Evolutionary conservation across 2,329 filamentous ascomycete species (phyloP).

Genomic region (Akanthomyces dipterigenus): DNA sequence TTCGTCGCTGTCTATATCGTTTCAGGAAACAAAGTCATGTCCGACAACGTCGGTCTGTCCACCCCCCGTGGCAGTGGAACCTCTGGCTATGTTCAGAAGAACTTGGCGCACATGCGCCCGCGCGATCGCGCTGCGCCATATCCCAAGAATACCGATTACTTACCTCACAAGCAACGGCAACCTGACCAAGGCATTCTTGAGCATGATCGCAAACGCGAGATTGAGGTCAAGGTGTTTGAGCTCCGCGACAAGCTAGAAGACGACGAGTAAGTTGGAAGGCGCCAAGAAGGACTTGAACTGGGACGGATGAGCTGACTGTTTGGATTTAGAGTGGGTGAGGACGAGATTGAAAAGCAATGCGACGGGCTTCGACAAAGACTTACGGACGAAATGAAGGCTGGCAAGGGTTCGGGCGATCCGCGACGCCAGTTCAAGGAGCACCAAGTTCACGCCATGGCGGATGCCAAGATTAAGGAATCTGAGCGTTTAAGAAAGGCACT

Average conservation of each 20-base stretch:
- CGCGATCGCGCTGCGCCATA: constrained; percentile 78
- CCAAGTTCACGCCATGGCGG: constrained; percentile 92
- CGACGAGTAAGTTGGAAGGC: constrained; percentile 54
- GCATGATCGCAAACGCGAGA: constrained; percentile 82
- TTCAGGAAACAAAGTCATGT: constrained; percentile 51
- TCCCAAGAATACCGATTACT: constrained; percentile 59
- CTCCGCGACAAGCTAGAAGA: constrained; percentile 88
- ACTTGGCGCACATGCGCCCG: constrained; percentile 79
- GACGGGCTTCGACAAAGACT: constrained; percentile 37
- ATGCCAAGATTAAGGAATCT: constrained; percentile 93
- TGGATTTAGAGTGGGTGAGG: constrained; percentile 64
- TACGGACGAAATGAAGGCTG: constrained; percentile 30
- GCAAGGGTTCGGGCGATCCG: constrained; percentile 26
- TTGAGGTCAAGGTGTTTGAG: constrained; percentile 92
- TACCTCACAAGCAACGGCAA: constrained; percentile 68
- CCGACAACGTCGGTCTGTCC: constrained; percentile 91
- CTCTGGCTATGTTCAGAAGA: constrained; percentile 95
- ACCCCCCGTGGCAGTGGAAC: constrained; percentile 94
- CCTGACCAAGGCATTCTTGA: constrained; percentile 91
- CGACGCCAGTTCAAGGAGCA: constrained; percentile 69
- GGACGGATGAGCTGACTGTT: constrained; percentile 11
- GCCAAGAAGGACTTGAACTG: too few relatives aligned
- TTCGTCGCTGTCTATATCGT: neutral
- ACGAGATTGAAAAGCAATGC: constrained; percentile 71
- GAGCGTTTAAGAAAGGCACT: constrained; percentile 80